Evolutionary conservation across 2,329 filamentous ascomycete species (phyloP).

Genomic region (Dissoconium aciculare): DNA sequence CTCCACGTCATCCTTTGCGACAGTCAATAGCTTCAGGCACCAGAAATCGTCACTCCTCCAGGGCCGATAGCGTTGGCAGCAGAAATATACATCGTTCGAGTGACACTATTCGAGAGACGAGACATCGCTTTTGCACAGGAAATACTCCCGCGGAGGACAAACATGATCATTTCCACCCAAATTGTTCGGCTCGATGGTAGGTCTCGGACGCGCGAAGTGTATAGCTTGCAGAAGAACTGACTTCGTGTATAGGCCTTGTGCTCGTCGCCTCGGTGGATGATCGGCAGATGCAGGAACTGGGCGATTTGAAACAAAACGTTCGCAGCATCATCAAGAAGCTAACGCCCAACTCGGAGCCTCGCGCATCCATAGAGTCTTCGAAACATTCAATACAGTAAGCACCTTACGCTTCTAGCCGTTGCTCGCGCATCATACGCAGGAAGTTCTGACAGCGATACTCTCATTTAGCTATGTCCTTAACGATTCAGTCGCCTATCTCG

Average conservation of each 20-base stretch:
- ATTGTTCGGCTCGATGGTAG: slow-evolving; percentile 84
- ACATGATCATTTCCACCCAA: slow-evolving; percentile 51
- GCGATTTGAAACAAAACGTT: slow-evolving; percentile 78
- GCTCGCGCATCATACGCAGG: slow-evolving; percentile 1
- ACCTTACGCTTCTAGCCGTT: slow-evolving; percentile 25
- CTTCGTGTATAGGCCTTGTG: slow-evolving; percentile 57
- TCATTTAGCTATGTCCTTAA: slow-evolving; percentile 62
- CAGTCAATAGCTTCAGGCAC: too few species aligned
- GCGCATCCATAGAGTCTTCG: slow-evolving; percentile 81
- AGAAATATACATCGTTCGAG: too few species aligned
- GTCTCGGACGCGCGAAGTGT: too few species aligned
- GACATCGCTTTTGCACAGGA: too few species aligned
- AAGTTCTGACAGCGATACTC: slow-evolving; percentile 11
- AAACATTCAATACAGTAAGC: slow-evolving; percentile 69
- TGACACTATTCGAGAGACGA: too few species aligned
- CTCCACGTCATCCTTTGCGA: too few species aligned
- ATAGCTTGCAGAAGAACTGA: too few species aligned
- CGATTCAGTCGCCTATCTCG: slow-evolving; percentile 73
- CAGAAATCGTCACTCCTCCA: too few species aligned
- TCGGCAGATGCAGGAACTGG: slow-evolving; percentile 60
- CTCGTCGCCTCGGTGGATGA: slow-evolving; percentile 91
- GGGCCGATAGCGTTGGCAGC: too few species aligned
- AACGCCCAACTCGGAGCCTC: slow-evolving; percentile 73
- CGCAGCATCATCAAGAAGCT: slow-evolving; percentile 82
- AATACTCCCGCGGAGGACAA: too few species aligned